Conservation (phyloP, 1,284 basidiomycete genomes). For the Takashimella koratensis region DNA sequence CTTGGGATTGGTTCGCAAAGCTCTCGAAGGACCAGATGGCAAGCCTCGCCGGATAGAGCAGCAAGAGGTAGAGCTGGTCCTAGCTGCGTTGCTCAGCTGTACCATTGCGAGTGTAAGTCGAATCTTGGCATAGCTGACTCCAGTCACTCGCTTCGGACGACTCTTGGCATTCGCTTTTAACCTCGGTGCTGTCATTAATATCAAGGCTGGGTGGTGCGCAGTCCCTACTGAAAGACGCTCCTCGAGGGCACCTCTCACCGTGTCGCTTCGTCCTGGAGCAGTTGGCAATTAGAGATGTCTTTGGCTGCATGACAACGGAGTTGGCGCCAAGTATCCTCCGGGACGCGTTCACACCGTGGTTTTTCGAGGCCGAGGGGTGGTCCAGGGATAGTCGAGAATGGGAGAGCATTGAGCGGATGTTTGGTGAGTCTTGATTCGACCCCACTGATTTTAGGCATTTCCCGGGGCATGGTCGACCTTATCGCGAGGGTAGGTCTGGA, state of each 20-base stretch:
- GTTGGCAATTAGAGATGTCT: conserved; percentile 44
- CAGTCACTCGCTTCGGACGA: conserved; percentile 42
- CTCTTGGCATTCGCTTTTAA: conserved; percentile 44
- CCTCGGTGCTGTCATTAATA: conserved; percentile 35
- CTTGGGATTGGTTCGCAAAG: conserved; percentile 26
- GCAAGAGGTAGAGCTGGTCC: conserved; percentile 37
- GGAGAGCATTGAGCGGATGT: conserved; percentile 45
- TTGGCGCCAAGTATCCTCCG: conserved; percentile 37
- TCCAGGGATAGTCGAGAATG: conserved; percentile 36
- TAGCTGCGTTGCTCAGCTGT: conserved; percentile 41
- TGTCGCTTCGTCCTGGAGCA: conserved; percentile 46
- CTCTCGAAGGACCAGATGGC: conserved; percentile 25
- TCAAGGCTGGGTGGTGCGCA: conserved; percentile 41
- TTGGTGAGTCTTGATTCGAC: conserved; percentile 21
- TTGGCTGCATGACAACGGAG: conserved; percentile 47
- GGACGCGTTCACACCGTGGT: conserved; percentile 43
- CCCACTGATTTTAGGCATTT: conserved; percentile 23
- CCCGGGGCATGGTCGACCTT: conserved; percentile 41
- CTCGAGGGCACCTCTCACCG: conserved; percentile 32
- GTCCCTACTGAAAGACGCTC: conserved; percentile 33
- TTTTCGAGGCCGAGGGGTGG: conserved; percentile 43
- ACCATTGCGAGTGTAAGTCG: conserved; percentile 42
- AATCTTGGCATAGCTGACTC: conserved; percentile 6
- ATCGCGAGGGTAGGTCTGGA: conserved; percentile 35
- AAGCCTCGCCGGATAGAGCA: conserved; percentile 26